Evolutionary conservation across 2,329 filamentous ascomycete species (phyloP), one percentile per base, ranked within the genome.

Genomic region (Dactylellina haptotyla): DNA sequence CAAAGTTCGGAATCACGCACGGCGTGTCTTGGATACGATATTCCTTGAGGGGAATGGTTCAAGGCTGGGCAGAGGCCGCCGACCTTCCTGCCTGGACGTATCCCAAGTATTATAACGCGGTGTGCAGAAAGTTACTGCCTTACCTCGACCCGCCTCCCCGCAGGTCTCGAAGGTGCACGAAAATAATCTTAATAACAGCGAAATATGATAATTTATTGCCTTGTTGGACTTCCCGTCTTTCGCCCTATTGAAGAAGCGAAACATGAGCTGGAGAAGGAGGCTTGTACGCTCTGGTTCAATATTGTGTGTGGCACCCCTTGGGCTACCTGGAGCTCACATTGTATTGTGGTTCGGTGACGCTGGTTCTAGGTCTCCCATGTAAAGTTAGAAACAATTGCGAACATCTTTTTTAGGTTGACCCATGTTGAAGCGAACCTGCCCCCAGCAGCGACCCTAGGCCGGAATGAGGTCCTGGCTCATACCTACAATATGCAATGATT

Each of bases 401-500:
- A 64, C 67, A 66, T 61, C 61, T 73, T 57, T 73, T 73, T 73
- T 72, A 62, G 67, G 67, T 58, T 65, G 67, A 65, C 67, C 69
- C 69, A 61, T 66, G 69, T 73, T 61, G 54, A 73, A 66, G 69
- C 69, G 69, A 73, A 71, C 45, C 57, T 59, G 57, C 59, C 61
- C n/a, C 50, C 61, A 61, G 46, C 59, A 56, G 53, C 54, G 39
- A 69, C 64, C 53, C 56, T 73, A 65, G 48, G 50, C 69, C 69
- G 69, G 69, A 65, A 73, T 73, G 69, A 61, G 61, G 69, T 66
- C 61, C 69, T 73, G 54, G 69, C 61, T 73, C 69, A 73, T 65
- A 57, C 59, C 61, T 54, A 53, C 59, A 37, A 32, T 43, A 66
- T 72, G 67, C 54, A 59, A 34, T 59, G 67, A 72, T 72, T 56